These are phyloP conservation scores for Gonapodya prolifera DNA, from an alignment of 192 early-diverging fungal genomes.

Conservation along the genomic window DNA sequence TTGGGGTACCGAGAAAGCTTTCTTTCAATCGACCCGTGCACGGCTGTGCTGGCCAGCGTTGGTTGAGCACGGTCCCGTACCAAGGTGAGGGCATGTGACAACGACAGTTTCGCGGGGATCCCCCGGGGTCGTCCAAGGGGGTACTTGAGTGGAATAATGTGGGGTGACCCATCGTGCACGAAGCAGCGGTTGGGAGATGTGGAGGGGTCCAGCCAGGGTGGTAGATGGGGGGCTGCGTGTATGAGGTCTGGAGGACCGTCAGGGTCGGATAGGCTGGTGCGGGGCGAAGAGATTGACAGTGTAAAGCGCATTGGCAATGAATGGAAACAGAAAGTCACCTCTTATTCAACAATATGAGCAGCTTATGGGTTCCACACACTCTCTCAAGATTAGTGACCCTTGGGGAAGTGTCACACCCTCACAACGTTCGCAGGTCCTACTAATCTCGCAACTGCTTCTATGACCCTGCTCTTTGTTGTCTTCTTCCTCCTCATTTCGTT, in stretches of 20 bases:
- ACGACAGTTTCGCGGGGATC: not conserved
- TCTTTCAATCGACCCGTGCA: not conserved
- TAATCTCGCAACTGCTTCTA: not conserved
- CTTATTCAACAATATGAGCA: no score
- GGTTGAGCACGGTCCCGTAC: not conserved
- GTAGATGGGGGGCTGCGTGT: not conserved
- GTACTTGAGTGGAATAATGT: not conserved
- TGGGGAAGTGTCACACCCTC: not conserved
- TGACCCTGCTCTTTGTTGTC: not conserved
- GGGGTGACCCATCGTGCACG: not conserved
- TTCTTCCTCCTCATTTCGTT: not conserved
- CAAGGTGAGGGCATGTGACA: not conserved
- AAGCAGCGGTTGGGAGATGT: not conserved
- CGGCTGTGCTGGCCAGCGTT: not conserved
- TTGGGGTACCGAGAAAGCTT: not conserved
- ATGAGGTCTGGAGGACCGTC: not conserved
- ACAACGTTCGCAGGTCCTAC: not conserved
- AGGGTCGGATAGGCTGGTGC: not conserved
- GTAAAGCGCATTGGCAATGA: not conserved
- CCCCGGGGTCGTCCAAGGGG: not conserved
- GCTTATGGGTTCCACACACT: no score
- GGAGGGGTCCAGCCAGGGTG: not conserved
- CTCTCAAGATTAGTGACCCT: no score
- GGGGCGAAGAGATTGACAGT: not conserved
- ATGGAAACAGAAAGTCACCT: no score